Conservation (phyloP, 2,329 filamentous ascomycete species). For the Colletotrichum aenigma region DNA sequence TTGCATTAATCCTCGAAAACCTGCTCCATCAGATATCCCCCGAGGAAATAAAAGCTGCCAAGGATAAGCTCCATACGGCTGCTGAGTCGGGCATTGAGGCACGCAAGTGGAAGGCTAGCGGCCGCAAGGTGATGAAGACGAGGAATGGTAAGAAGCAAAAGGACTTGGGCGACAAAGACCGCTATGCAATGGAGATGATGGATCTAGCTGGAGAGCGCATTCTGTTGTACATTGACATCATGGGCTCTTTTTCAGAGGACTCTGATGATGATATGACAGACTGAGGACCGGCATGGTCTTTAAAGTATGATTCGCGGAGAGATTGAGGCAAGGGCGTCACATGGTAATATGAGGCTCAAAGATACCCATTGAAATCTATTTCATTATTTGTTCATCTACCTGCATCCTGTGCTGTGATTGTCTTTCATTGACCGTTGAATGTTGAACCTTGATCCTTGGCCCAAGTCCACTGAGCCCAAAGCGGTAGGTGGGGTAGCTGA, state of each 20-base stretch:
- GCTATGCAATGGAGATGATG: constrained; percentile 46
- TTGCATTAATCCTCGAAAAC: constrained; percentile 71
- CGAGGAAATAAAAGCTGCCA: constrained; percentile 37
- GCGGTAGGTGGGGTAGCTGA: constrained; percentile 17
- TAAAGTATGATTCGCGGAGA: neutral
- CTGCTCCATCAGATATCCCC: constrained; percentile 60
- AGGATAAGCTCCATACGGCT: constrained; percentile 38
- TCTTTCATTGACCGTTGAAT: neutral
- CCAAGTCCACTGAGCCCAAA: neutral
- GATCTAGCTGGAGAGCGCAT: constrained; percentile 50
- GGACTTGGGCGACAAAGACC: constrained; percentile 38
- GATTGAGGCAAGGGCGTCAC: neutral
- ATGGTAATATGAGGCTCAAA: neutral
- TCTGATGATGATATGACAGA: constrained; percentile 4
- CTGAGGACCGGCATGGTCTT: neutral
- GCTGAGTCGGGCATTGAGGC: constrained; percentile 52
- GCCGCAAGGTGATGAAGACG: constrained; percentile 28
- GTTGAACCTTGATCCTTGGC: neutral
- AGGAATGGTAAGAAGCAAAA: constrained; percentile 16
- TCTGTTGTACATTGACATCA: constrained; percentile 17
- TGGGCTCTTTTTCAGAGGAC: neutral
- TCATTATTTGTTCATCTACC: neutral
- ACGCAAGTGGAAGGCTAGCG: constrained; percentile 51
- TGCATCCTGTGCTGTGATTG: neutral
- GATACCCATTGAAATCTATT: neutral